Evolutionary conservation across 2,329 filamentous ascomycete genomes (phyloP), one percentile per base, ranked within the genome.

Genomic region (Penicillium palitans): DNA sequence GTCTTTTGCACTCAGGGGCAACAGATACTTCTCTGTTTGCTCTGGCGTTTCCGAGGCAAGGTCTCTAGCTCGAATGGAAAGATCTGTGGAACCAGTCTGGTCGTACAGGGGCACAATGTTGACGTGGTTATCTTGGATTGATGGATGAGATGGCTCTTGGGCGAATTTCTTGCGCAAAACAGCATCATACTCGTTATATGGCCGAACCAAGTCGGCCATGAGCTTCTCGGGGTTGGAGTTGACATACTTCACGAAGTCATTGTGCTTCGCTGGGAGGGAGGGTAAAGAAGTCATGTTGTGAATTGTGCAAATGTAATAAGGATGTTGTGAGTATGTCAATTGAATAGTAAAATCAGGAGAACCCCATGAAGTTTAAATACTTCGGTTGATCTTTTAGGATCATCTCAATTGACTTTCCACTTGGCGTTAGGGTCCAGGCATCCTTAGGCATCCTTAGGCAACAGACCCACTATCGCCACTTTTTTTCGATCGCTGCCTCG

Each of bases 1-100:
- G 51, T 87, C 81, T 4, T 85, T 78, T 0, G 66, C 55, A 19
- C 67, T 61, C 40, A 78, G 47, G 3, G 73, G 62, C 39, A 77
- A 61, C 8, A 78, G 56, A 48, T 75, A 78, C 46, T 70, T 72
- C 21, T 72, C 68, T 40, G 70, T 71, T 12, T 65, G 57, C 29
- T 69, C 65, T 5, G 68, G 55, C 2, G 67, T 52, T 48, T 77
- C 73, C 0, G 70, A 65, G 1, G 57, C 59, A 12, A 73, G 60
- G 52, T 76, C 65, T 19, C 76, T 66, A 29, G 74, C 73, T 46
- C 71, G 70, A 51, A 74, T 63, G 7, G 58, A 66, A 37, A 71
- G 47, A 52, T 72, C 62, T 12, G 64, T 59, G 6, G 65, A 58
- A 10, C 68, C 68, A 48, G 51, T 57, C 9, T 44, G 24, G 39